These are phyloP conservation scores for Gonapodya prolifera DNA, from an alignment of 192 early-diverging fungal species.

Conservation along the genomic window DNA sequence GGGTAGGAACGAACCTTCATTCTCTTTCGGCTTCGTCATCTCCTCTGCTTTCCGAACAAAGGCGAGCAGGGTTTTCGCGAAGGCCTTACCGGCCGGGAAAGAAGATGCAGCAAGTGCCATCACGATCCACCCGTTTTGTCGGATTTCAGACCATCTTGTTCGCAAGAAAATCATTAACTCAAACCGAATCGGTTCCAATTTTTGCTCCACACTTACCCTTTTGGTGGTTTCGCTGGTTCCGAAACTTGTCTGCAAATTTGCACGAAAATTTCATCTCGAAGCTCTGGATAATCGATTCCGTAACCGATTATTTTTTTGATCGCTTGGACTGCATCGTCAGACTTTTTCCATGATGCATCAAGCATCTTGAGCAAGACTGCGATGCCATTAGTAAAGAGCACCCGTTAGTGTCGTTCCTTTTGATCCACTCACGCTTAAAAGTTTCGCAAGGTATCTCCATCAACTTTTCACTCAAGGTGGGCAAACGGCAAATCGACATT, in stretches of 20 bases:
- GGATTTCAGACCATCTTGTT: slow-evolving; percentile 25
- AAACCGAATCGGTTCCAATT: neutral
- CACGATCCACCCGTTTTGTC: slow-evolving; percentile 23
- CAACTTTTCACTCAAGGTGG: slow-evolving; percentile 13
- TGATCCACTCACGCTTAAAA: neutral
- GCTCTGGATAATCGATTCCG: slow-evolving; percentile 20
- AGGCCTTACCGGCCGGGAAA: slow-evolving; percentile 34
- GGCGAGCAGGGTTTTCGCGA: slow-evolving; percentile 27
- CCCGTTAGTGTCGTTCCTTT: neutral
- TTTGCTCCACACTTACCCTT: slow-evolving; percentile 14
- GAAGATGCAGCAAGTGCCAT: slow-evolving; percentile 21
- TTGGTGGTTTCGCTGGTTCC: slow-evolving; percentile 12
- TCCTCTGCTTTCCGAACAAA: slow-evolving; percentile 21
- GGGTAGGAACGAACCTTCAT: slow-evolving; percentile 6
- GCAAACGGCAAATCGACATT: slow-evolving; percentile 18
- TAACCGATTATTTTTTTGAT: slow-evolving; percentile 17
- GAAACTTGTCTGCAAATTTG: slow-evolving; percentile 34
- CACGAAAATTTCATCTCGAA: slow-evolving; percentile 35
- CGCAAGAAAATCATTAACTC: neutral
- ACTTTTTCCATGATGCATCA: slow-evolving; percentile 24
- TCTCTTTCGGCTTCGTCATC: neutral
- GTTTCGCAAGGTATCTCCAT: slow-evolving; percentile 2
- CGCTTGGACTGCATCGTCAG: slow-evolving; percentile 13
- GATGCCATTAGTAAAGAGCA: neutral
- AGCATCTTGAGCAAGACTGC: slow-evolving; percentile 19